Base-by-base conservation (phyloP, 2,329 filamentous ascomycete species). In the Trichoderma guizhouense region DNA sequence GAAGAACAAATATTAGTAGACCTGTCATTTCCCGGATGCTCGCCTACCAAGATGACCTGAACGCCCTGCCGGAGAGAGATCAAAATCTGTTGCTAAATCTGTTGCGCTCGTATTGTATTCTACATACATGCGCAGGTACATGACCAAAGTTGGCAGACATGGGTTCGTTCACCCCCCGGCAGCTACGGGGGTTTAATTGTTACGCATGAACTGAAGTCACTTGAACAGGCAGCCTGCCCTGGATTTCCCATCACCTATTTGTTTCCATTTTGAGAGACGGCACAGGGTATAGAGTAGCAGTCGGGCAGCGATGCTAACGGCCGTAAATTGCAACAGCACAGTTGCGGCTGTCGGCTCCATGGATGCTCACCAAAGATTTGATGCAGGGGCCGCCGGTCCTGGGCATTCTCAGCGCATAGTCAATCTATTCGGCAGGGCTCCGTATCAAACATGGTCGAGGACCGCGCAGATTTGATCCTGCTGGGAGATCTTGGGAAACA, bases 161-260 rank as follows among this genome's bases (percentile, higher is more conserved):
- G 36, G 55, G 55, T 18, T 28, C 21, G 30, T 7, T 24, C n/a
- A 51, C 28, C n/a, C n/a, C 51, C 47, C 18, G 32, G 55, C 34
- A 14, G 32, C 36, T 12, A n/a, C 34, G 53, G 69, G 55, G 55
- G 43, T 39, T 57, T 47, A 47, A 47, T 72, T 72, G 70, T 47
- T 72, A 32, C 64, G 70, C 70, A 72, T 72, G 64, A 69, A 72
- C 57, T 57, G 15, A 63, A 69, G 43, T 72, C 70, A 72, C 70
- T 66, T 72, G 70, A 72, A 72, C 39, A 15, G 26, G 58, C 8
- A 32, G 51, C 11, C 7, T 34, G 28, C 53, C 12, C 12, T 39
- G 18, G 15, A 21, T 55, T 32, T 36, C 15, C 32, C n/a, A 36
- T 53, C 66, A 53, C 21, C 47, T 61, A 51, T 9, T 24, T 11